A percentile compares a stretch with the other conserved stretches of the same genome.
Evolutionary conservation across 148 eudicot species (phyloP).

Genomic region (Mesembryanthemum crystallinum): DNA sequence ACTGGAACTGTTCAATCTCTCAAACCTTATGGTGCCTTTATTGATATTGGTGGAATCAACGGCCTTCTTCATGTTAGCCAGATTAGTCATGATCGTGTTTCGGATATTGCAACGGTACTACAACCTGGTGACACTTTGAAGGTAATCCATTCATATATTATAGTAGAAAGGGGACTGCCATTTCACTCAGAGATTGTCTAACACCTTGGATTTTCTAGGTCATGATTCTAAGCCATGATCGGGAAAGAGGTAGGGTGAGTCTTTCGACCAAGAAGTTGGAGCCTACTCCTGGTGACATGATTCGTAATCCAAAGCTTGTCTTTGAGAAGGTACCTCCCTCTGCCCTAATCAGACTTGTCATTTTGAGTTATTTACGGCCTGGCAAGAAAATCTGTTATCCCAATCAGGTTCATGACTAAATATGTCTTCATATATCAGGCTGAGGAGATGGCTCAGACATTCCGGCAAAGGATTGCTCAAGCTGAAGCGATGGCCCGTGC

Average conservation of each 20-base stretch:
- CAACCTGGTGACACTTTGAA: slow-evolving; percentile 93
- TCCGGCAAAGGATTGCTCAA: slow-evolving; percentile 98
- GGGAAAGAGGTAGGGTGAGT: slow-evolving; percentile 96
- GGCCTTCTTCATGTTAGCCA: slow-evolving; percentile 99
- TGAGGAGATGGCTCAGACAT: slow-evolving; percentile 99
- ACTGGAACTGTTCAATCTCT: slow-evolving; percentile 87
- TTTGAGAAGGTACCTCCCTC: slow-evolving; percentile 73
- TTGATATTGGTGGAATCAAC: slow-evolving; percentile 95
- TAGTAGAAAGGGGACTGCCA: not conserved
- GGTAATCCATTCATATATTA: slow-evolving; percentile 37
- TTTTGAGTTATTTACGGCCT: not conserved
- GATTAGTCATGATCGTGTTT: slow-evolving; percentile 91
- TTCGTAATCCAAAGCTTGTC: slow-evolving; percentile 93
- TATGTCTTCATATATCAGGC: slow-evolving; percentile 52
- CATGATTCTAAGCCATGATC: slow-evolving; percentile 95
- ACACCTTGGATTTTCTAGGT: slow-evolving; percentile 47
- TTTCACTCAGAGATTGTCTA: not conserved
- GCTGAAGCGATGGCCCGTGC: slow-evolving; percentile 99
- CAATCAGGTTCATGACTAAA: slow-evolving; percentile 9
- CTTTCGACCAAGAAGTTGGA: slow-evolving; percentile 96
- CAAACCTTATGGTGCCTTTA: slow-evolving; percentile 97
- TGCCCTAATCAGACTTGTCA: no score
- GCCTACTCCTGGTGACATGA: slow-evolving; percentile 99
- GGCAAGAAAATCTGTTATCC: not conserved
- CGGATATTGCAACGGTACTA: slow-evolving; percentile 89